Base-by-base conservation (phyloP, 2,329 filamentous ascomycete species). In the Sarocladiaceae sp. region DNA sequence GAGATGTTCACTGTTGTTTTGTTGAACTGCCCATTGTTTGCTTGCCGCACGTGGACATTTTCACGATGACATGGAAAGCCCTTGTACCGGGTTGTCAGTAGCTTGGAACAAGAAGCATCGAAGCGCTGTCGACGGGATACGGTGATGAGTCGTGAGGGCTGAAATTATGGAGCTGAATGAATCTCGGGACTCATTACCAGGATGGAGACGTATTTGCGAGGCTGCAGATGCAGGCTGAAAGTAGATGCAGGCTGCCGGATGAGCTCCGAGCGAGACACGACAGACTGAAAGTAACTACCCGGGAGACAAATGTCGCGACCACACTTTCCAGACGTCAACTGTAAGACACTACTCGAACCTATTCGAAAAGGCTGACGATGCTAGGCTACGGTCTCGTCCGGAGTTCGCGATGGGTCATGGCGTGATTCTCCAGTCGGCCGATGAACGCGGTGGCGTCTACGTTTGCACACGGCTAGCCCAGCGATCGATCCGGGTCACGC, bases 401-500 rank as follows among this genome's bases (percentile, higher is more conserved):
- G 37, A 40, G 37, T 15, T 23, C 5, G 17, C 37, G 37, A 22
- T 20, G 37, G 37, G 37, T 23, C 37, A 40, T 40, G 37, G 37
- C 37, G 37, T 44, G 40, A 28, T 25, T 23, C 7, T 11, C 40
- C 23, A 23, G 10, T 20, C 40, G 12, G 22, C 13, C 4, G 17
- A 44, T 28, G 40, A 15, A 28, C 40, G 40, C 11, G 17, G 40
- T 44, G 40, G 40, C 40, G 40, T 44, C 13, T 28, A 4, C 3
- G 11, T 44, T n/a, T 28, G 17, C 4, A n/a, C n/a, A 17, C 6
- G 7, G 18, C 35, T n/a, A 5, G 35, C 18, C 35, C 37, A 8
- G 10, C 40, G 40, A 44, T 44, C 40, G 40, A 44, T 44, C n/a
- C 40, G 40, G 40, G 28, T 44, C 40, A 44, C 40, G 40, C 40